Conservation (phyloP, 2,329 filamentous ascomycete species). For the Chalaropsis thielavioides region DNA sequence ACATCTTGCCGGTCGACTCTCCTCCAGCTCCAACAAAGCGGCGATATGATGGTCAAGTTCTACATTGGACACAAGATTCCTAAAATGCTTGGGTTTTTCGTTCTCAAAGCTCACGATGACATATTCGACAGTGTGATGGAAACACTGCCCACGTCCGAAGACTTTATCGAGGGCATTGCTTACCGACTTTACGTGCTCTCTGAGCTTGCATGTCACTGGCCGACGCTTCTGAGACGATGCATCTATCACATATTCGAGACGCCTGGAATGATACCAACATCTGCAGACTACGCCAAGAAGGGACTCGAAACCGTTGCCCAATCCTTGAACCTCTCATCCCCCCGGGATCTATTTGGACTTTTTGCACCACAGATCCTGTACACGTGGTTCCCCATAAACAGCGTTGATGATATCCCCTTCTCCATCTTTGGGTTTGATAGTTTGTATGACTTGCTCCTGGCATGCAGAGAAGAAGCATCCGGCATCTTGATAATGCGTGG, state of each 20-base stretch:
- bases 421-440: constrained; percentile 66
- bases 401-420: constrained; percentile 61
- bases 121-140: constrained; percentile 75
- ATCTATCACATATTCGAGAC: constrained; percentile 93
- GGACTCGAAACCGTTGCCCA: constrained; percentile 55
- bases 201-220: constrained; percentile 66
- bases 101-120: constrained; percentile 69
- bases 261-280: constrained; percentile 54
- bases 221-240: constrained; percentile 69
- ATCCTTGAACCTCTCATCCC: constrained; percentile 47
- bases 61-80: constrained; percentile 56
- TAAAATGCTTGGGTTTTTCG: constrained; percentile 62
- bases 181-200: constrained; percentile 65
- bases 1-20: constrained; percentile 54
- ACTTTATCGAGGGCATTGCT: constrained; percentile 68
- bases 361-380: constrained; percentile 84
- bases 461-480: constrained; percentile 62
- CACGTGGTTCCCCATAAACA: constrained; percentile 65
- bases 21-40: constrained; percentile 53
- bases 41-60: constrained; percentile 59
- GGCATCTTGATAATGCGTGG: constrained; percentile 73
- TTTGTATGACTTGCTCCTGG: constrained; percentile 52
- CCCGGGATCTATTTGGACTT: constrained; percentile 60
- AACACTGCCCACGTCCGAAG: constrained; percentile 57
- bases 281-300: constrained; percentile 53